A percentile compares a stretch with the other conserved stretches of the same genome.
Conservation (phyloP, 148 eudicot genomes). For the Fallopia convolvulus region DNA sequence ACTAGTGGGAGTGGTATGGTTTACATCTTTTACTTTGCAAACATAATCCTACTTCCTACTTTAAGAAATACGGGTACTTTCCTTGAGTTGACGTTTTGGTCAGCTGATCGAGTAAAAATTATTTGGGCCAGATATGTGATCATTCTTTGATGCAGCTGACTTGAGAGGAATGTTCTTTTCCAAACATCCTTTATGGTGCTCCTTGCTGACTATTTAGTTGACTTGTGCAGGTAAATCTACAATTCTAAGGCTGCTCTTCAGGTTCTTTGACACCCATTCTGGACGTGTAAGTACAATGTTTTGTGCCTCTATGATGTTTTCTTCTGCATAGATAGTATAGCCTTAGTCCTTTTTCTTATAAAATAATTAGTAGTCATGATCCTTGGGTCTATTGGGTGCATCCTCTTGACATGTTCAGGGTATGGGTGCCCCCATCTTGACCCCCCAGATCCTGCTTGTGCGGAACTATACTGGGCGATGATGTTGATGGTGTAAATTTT, state of each 20-base stretch:
- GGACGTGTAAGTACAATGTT: conserved; percentile 54
- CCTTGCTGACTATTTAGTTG: not conserved
- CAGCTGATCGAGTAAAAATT: not conserved
- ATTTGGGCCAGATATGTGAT: not conserved
- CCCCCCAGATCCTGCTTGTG: too few relatives aligned
- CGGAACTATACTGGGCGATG: too few relatives aligned
- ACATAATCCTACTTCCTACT: not conserved
- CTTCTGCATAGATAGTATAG: not conserved
- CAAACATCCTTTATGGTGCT: not conserved
- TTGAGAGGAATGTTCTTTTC: not conserved
- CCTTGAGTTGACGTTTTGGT: not conserved
- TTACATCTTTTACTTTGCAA: conserved; percentile 8
- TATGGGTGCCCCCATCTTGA: too few relatives aligned
- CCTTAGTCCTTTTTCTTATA: not conserved
- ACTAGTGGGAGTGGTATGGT: conserved; percentile 97
- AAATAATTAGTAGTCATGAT: not conserved
- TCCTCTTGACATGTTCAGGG: too few relatives aligned
- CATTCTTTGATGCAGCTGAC: not conserved
- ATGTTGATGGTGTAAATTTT: not conserved
- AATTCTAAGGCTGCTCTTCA: conserved; percentile 82
- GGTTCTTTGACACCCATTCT: conserved; percentile 75
- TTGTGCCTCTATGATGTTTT: not conserved
- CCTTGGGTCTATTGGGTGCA: too few relatives aligned
- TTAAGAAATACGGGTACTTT: not conserved
- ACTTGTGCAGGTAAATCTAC: conserved; percentile 77